Evolutionary conservation across 164 flowering plant genomes (phyloP).

Genomic region (Paratinospora sagittata): DNA sequence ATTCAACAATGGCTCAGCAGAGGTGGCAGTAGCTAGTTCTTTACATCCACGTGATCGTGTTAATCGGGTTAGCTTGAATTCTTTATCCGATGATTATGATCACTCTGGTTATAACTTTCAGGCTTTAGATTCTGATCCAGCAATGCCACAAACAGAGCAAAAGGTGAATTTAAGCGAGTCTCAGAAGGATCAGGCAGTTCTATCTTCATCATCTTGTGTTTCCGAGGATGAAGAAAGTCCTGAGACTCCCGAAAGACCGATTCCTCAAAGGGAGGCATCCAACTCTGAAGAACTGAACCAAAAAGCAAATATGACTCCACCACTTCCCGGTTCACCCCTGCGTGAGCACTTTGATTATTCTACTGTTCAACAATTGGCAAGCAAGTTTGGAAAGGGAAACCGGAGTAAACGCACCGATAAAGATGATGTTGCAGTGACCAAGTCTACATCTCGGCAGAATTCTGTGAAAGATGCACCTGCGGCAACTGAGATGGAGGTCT

Average conservation of each 20-base stretch:
- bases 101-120: conserved; percentile 25
- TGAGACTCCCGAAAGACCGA: no score
- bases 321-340: conserved; percentile 31
- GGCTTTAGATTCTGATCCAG: conserved; percentile 24
- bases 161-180: conserved; percentile 24
- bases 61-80: conserved; percentile 17
- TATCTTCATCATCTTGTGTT: conserved; percentile 27
- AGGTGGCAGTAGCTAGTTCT: conserved; percentile 16
- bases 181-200: conserved; percentile 21
- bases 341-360: conserved; percentile 30
- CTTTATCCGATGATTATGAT: conserved; percentile 33
- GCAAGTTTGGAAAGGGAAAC: conserved; percentile 24
- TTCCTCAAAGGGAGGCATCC: conserved; percentile 13
- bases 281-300: conserved; percentile 16
- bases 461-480: conserved; percentile 29
- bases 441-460: conserved; percentile 27
- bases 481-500: conserved; percentile 45
- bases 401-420: conserved; percentile 28
- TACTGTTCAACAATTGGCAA: conserved; percentile 18
- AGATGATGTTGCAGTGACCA: conserved; percentile 26
- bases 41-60: conserved; percentile 15
- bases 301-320: conserved; percentile 18
- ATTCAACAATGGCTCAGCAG: conserved; percentile 18
- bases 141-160: conserved; percentile 14
- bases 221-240: conserved; percentile 33